Evolutionary conservation across 1,139 yeast species (phyloP), one percentile per base, ranked within the genome.

Genomic region (Scheffersomyces insectosa): DNA sequence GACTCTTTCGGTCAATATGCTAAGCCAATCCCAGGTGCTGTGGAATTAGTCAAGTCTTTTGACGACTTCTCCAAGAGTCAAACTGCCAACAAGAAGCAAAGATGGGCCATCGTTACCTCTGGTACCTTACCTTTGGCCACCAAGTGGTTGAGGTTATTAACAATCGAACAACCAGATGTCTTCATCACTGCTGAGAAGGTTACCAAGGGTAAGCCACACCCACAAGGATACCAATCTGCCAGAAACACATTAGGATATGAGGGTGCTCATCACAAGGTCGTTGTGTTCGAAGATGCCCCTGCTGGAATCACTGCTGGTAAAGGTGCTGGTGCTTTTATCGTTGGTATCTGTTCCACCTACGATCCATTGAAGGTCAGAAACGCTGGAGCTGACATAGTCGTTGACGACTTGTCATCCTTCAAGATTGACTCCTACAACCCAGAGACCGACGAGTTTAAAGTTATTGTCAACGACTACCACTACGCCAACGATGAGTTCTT

Each of bases 281-380:
- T 86, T 38, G 95, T 88, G 23, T 86, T 86, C 59, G 95, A 87
- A 69, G 95, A 87, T 62, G 95, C 95, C 39, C 93, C 93, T 41
- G 93, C 91, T 39, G 96, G 96, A 63, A 83, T 88, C 53, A 72
- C 79, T 49, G 93, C 96, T 39, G 96, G 95, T 66, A 81, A 84
- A 62, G 88, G 80, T 52, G 88, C 95, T 28, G 95, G 95, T 54
- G 91, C 95, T 59, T 76, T 79, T 63, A 84, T 87, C 49, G 80
- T 88, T 55, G 96, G 95, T 60, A 82, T 88, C 65, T 88, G 93
- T 53, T 84, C 93, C 46, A 84, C 95, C 41, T 87, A 85, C 63
- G 81, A 77, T 51, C 79, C 88, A 32, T 83, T 82, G 54, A 74
- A 77, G 65, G 83, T 88, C 46, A 79, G 83, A 66, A 79, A 72